phyloP scores from a whole-genome alignment of 2,329 filamentous ascomycete species.

The Alternaria alternata region DNA sequence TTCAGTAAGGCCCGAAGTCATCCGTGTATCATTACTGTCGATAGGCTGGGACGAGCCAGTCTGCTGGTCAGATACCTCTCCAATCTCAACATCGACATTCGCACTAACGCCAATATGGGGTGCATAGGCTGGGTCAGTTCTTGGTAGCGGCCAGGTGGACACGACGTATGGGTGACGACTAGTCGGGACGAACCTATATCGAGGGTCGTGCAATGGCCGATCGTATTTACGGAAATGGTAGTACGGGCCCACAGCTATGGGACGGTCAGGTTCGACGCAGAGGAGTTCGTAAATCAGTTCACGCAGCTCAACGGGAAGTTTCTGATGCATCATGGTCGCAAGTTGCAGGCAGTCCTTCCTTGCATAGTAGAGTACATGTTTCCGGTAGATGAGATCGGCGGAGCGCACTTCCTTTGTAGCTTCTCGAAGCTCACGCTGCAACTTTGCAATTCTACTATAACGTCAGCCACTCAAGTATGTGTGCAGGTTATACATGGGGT shows the following conservation, averaged over 20 bases:
- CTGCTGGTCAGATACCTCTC: neutral
- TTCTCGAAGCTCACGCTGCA: constrained; percentile 11
- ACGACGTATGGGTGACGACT: neutral
- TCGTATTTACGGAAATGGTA: constrained; percentile 34
- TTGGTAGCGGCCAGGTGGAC: neutral
- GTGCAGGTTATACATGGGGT: neutral
- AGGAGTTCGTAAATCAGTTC: constrained; percentile 32
- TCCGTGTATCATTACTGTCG: neutral
- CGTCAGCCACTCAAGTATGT: neutral
- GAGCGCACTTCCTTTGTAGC: neutral
- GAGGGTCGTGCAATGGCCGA: neutral
- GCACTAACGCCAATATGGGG: neutral
- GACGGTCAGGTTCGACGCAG: constrained; percentile 29
- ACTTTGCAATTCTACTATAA: neutral
- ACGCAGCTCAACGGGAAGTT: constrained; percentile 30
- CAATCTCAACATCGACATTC: neutral
- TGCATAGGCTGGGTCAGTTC: neutral
- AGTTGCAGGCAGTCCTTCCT: constrained; percentile 24
- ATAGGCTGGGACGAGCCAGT: neutral
- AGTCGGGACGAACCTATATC: neutral
- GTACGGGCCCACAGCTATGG: constrained; percentile 32
- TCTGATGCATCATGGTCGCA: constrained; percentile 26
- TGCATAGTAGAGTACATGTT: constrained; percentile 13
- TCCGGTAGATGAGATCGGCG: neutral
- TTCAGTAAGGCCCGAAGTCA: neutral